Evolutionary conservation across 148 eudicot genomes (phyloP).

Genomic region (Rhododendron ferrugineum): DNA sequence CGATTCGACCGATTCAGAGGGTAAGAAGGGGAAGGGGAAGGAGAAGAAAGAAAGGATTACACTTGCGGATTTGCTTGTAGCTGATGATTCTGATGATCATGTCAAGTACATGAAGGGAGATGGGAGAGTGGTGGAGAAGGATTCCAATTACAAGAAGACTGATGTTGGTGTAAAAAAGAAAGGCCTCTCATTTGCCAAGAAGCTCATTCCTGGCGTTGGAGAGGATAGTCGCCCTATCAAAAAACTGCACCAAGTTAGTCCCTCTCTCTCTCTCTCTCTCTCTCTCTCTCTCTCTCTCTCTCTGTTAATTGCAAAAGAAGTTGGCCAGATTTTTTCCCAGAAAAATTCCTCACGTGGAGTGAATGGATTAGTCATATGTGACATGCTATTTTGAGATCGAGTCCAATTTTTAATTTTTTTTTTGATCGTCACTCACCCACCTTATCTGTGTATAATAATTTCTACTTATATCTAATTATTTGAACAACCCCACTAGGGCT

Average conservation of each 20-base stretch:
- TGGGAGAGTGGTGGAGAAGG: conserved; percentile 8
- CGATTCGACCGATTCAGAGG: background rate
- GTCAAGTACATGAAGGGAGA: background rate
- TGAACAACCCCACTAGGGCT: no score
- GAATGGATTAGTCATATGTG: no score
- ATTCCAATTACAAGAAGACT: background rate
- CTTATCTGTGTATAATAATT: no score
- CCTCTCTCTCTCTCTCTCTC: background rate
- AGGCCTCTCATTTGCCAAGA: conserved; percentile 40
- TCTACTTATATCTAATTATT: no score
- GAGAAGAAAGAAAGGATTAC: conserved; percentile 41
- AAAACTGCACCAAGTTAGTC: conserved; percentile 49
- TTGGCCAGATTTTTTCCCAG: no score
- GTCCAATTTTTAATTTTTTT: no score
- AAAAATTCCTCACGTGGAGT: no score
- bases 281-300: background rate
- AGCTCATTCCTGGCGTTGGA: conserved; percentile 19
- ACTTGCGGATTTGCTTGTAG: conserved; percentile 55
- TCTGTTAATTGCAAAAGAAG: background rate
- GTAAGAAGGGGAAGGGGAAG: conserved; percentile 3
- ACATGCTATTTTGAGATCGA: no score
- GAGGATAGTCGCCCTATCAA: conserved; percentile 39
- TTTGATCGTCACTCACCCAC: no score
- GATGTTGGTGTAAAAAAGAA: background rate
- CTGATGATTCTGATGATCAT: conserved; percentile 21